Evolutionary conservation across 2,329 filamentous ascomycete species (phyloP).

Genomic region (Fusarium sp.): DNA sequence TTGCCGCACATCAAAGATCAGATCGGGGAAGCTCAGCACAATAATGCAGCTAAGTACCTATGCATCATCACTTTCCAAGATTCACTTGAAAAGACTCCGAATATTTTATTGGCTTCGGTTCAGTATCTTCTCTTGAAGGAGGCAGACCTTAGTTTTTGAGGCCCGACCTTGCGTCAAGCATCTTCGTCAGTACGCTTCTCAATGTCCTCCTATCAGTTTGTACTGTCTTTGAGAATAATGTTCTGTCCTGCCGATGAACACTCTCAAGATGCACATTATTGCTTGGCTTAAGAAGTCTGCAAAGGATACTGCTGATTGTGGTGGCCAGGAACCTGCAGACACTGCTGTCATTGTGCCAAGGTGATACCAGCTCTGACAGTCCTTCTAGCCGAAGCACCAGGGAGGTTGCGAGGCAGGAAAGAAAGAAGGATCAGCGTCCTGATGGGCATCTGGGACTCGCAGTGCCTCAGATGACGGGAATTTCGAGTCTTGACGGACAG

Average conservation of each 20-base stretch:
- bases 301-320: not conserved
- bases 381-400: too few species aligned
- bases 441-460: not conserved
- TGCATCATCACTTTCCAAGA: not conserved
- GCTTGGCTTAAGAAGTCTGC: not conserved
- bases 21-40: not conserved
- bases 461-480: not conserved
- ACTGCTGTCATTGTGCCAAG: not conserved
- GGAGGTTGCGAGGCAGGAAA: not conserved
- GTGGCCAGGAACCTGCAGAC: not conserved
- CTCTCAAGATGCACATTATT: too few species aligned
- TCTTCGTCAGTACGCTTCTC: not conserved
- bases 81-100: not conserved
- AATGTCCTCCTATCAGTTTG: not conserved
- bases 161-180: not conserved
- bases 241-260: not conserved
- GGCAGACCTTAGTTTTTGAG: not conserved
- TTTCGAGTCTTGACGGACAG: too few species aligned
- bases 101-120: not conserved
- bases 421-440: not conserved
- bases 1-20: not conserved
- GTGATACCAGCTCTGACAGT: not conserved
- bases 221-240: not conserved
- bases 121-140: not conserved
- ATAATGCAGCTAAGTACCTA: not conserved